Conservation (phyloP, 2,329 filamentous ascomycete species). For the Aspergillus ustus region DNA sequence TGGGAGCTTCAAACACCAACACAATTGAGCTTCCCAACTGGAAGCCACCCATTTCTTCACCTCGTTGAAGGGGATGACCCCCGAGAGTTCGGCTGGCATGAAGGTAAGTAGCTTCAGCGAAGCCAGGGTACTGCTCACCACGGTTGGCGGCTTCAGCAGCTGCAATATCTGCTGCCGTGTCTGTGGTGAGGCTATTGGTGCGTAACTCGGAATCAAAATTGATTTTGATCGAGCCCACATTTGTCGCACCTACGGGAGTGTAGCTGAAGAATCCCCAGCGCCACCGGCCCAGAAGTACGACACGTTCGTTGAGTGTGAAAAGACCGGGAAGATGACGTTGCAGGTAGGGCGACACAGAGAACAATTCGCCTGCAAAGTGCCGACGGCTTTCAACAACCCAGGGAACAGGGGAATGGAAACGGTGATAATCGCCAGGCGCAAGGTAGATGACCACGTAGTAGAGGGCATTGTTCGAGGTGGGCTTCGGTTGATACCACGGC, state of each 20-base stretch:
- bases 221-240: constrained; percentile 94
- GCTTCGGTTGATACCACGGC: constrained; percentile 73
- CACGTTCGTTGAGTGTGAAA: constrained; percentile 95
- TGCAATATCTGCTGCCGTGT: constrained; percentile 86
- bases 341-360: constrained; percentile 91
- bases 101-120: constrained; percentile 87
- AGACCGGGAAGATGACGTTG: constrained; percentile 90
- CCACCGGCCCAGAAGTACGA: constrained; percentile 92
- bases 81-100: constrained; percentile 75
- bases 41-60: constrained; percentile 98
- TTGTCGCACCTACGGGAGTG: constrained; percentile 93
- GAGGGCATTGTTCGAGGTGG: constrained; percentile 67
- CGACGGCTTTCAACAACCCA: constrained; percentile 94
- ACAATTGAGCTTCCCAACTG: constrained; percentile 94
- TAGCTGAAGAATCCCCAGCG: constrained; percentile 97
- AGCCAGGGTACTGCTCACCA: constrained; percentile 87
- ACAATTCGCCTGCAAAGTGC: constrained; percentile 97
- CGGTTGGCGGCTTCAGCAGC: constrained; percentile 76
- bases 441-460: constrained; percentile 97
- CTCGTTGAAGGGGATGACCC: constrained; percentile 80
- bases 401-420: constrained; percentile 91
- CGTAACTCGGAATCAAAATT: constrained; percentile 96
- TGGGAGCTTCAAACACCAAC: constrained; percentile 92
- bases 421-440: constrained; percentile 96
- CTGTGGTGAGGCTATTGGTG: constrained; percentile 88